Evolutionary conservation across 768 basidiomycete species (phyloP).

Genomic region (Ephemerocybe angulata): DNA sequence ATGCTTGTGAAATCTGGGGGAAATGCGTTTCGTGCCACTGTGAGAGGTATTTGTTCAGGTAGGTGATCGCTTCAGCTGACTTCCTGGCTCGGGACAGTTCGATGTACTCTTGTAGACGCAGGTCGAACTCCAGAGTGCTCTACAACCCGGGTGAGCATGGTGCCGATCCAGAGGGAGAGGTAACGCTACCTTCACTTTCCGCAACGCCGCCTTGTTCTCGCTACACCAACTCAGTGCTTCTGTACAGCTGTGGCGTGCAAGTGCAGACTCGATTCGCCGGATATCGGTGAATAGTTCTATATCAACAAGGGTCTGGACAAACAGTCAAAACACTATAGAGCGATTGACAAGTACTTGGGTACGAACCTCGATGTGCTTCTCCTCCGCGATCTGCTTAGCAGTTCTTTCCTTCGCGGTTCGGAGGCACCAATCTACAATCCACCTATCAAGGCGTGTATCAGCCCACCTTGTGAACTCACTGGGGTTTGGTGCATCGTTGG

Average conservation of each 20-base stretch:
- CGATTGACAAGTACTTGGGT: background rate
- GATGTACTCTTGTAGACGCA: slow-evolving; percentile 94
- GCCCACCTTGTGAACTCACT: slow-evolving; percentile 74
- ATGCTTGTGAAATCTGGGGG: slow-evolving; percentile 70
- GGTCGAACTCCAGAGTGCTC: slow-evolving; percentile 95
- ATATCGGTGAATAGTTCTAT: slow-evolving; percentile 91
- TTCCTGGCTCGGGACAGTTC: slow-evolving; percentile 75
- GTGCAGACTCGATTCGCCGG: slow-evolving; percentile 76
- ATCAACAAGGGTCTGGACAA: slow-evolving; percentile 73
- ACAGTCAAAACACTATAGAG: slow-evolving; percentile 11
- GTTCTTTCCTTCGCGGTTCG: slow-evolving; percentile 74
- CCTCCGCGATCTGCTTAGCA: slow-evolving; percentile 70
- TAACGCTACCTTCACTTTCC: slow-evolving; percentile 77
- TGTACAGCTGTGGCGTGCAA: slow-evolving; percentile 70
- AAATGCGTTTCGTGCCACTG: slow-evolving; percentile 82
- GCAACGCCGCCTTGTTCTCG: slow-evolving; percentile 89
- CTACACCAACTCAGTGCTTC: slow-evolving; percentile 95
- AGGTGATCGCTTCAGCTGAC: slow-evolving; percentile 74
- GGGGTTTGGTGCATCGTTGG: slow-evolving; percentile 45
- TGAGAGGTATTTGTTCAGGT: slow-evolving; percentile 76
- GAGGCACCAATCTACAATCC: slow-evolving; percentile 91
- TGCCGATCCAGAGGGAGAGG: background rate
- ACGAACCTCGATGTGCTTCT: slow-evolving; percentile 76
- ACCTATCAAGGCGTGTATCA: slow-evolving; percentile 76
- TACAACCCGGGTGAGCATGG: slow-evolving; percentile 26